Evolutionary conservation across 2,329 filamentous ascomycete species (phyloP), one percentile per base, ranked within the genome.

Genomic region (Fusarium caatingaense): DNA sequence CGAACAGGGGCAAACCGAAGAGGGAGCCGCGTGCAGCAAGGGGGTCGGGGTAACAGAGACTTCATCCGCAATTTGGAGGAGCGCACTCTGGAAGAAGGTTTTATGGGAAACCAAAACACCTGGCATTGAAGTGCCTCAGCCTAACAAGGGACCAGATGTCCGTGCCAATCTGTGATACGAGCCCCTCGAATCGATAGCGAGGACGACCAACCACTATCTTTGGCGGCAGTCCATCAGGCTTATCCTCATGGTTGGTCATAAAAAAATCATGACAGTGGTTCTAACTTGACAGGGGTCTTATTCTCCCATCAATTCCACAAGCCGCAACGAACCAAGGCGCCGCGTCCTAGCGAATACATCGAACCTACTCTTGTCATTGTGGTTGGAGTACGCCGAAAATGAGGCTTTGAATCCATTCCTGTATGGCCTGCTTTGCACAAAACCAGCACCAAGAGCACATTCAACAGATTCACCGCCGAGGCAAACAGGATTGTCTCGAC

Each of bases 41-140:
- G 86, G 45, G 84, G 83, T 46, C 86, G 85, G 78, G 85, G 81
- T 47, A 91, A 94, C 76, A 87, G 94, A 44, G 95, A 98, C 78
- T 98, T 99, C 78, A 97, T 99, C 74, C 90, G 96, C 58, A 98
- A 92, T 67, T 84, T 99, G 68, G 96, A 99, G 81, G 96, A 98
- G 81, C 89, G 96, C 37, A 98, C 94, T 3, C 83, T 98, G 59
- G 95, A 97, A 79, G 95, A 98, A 80, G 93, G 94, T 3, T 98
- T 94, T 77, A 92, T 94, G 88, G 87, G 86, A 71, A 72, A 73
- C 46, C 88, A 88, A 76, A 86, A 81, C 63, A 83, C 85, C 54
- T 90, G 90, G 84, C 93, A 96, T 80, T 97, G 91, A 78, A 68
- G 53, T 67, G 64, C 55, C 53, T 21, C 46, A 56, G 66, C 62